Evolutionary conservation across 1,284 basidiomycete genomes (phyloP), one percentile per base, ranked within the genome.

Genomic region (Trichosporon inkin): DNA sequence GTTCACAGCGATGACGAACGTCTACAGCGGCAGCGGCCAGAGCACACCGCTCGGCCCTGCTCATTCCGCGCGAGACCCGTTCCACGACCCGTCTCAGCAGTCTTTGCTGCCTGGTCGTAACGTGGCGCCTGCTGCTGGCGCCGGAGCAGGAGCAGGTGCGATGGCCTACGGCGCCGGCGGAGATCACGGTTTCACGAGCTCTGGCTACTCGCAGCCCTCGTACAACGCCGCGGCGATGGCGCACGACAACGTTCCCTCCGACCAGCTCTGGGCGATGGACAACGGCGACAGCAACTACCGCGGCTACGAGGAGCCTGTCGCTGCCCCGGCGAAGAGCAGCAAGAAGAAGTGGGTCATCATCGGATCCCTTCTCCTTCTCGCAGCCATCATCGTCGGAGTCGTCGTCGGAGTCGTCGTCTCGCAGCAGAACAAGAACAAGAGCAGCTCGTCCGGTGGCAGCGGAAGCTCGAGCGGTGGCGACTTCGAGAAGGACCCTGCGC

Each of bases 401-500:
- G 52, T 68, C 36, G 44, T 69, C 40, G 68, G 70, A 10, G 47
- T 73, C 14, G 52, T 71, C 16, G 67, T 74, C 32, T 61, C 67
- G 22, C 66, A 70, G 58, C 59, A 64, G 6, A 64, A 57, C 35
- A 71, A 68, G 62, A 62, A 49, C 34, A 60, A 19, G 17, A 58
- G 56, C 17, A 55, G 37, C 16, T 41, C 56, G 10, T 56, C 41
- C 35, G 56, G 40, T 34, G 78, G 84, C 65, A 77, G 82, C 17
- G 81, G 79, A 63, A 78, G 85, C 66, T 78, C 82, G 20, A 81
- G 79, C 63, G 85, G 89, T 75, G 86, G 87, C 2, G 78, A 81
- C 35, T 90, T 90, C 71, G 70, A 73, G 51, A 86, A 84, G 75
- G 84, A 90, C 74, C 53, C 80, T 5, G 75, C 80, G 10, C 78